phyloP scores from a whole-genome alignment of 2,329 filamentous ascomycete species.

The Ceratocystiopsis brevicomis region DNA sequence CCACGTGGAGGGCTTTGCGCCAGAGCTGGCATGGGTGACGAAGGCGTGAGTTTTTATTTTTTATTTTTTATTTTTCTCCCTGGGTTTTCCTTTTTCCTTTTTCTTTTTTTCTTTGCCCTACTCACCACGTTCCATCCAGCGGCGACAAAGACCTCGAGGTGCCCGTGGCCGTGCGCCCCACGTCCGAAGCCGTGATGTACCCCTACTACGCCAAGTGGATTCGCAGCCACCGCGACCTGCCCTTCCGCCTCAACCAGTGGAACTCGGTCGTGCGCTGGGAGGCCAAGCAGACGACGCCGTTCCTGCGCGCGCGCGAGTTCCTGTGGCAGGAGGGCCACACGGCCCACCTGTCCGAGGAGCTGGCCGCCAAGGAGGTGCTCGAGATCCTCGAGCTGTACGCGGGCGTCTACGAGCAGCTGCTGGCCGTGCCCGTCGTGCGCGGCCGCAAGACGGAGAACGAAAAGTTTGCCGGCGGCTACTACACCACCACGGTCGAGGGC shows the following conservation, averaged over 20 bases:
- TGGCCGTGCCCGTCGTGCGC: conserved; percentile 87
- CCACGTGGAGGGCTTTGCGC: conserved; percentile 96
- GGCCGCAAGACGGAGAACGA: conserved; percentile 94
- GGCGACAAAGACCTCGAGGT: conserved; percentile 86
- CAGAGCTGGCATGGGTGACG: conserved; percentile 77
- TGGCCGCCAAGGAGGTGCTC: conserved; percentile 68
- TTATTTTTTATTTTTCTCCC: not conserved
- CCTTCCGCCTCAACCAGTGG: conserved; percentile 92
- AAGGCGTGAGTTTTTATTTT: conserved; percentile 39
- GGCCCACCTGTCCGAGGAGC: conserved; percentile 69
- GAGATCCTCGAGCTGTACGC: conserved; percentile 90
- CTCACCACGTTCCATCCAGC: conserved; percentile 27
- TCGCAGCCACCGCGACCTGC: conserved; percentile 84
- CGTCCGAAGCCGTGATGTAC: conserved; percentile 73
- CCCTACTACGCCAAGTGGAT: conserved; percentile 96
- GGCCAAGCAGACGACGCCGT: conserved; percentile 78
- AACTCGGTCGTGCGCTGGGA: conserved; percentile 82
- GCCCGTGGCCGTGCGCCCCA: conserved; percentile 47
- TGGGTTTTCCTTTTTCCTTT: conserved; percentile 5
- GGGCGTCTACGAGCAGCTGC: conserved; percentile 76
- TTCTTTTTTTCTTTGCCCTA: not conserved
- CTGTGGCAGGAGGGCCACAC: conserved; percentile 94
- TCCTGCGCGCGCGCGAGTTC: conserved; percentile 86
- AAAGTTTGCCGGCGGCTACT: conserved; percentile 92
- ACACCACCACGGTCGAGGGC: conserved; percentile 90